These are phyloP conservation scores for Populus nigra DNA, from an alignment of 345 rosid genomes.

Conservation along the genomic window DNA sequence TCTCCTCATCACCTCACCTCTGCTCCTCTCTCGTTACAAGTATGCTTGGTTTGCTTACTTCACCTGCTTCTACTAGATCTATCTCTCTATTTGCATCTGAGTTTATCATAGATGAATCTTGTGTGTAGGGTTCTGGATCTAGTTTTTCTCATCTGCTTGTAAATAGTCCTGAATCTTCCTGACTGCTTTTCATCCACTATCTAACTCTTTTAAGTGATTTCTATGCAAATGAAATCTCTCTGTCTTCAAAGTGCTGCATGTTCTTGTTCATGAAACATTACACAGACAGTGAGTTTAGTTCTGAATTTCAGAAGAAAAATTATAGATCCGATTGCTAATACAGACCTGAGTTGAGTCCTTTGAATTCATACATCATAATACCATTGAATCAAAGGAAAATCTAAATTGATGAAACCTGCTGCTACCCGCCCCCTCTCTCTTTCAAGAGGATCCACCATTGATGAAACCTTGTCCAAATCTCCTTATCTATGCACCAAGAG, in stretches of 20 bases:
- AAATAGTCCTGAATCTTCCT: background rate
- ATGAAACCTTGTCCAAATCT: background rate
- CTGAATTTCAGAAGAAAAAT: no score
- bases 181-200: background rate
- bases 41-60: background rate
- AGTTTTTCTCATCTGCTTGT: background rate
- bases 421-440: background rate
- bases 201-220: no score
- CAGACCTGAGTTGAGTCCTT: background rate
- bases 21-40: no score
- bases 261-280: no score
- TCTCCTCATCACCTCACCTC: constrained; percentile 17
- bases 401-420: background rate
- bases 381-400: background rate
- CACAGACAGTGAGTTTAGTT: no score
- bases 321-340: no score
- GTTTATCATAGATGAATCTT: background rate
- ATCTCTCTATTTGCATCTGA: no score
- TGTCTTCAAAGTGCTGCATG: no score
- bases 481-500: background rate
- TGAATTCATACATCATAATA: background rate
- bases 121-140: background rate
- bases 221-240: no score
- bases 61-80: background rate
- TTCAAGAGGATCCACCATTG: background rate